A percentile compares a stretch with the other conserved stretches of the same genome.
Conservation (phyloP, 1,284 basidiomycete genomes). For the Rhodotorula sp. region DNA sequence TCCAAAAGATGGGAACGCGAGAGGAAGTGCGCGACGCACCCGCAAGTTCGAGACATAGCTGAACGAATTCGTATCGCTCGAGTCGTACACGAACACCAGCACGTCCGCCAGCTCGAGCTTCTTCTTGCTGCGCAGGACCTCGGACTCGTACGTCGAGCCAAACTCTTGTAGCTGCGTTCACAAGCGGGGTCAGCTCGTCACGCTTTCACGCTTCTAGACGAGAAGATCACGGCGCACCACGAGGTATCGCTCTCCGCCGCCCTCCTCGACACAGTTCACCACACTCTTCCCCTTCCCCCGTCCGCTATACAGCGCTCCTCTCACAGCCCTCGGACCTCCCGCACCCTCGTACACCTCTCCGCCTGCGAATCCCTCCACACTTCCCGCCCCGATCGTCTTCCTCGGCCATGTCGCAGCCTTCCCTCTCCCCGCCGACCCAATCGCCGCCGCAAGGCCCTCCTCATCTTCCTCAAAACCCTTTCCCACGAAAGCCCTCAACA, state of each 20-base stretch:
- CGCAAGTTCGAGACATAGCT: conserved; percentile 95
- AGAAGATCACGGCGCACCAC: conserved; percentile 62
- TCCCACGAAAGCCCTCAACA: conserved; percentile 80
- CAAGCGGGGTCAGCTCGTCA: not conserved
- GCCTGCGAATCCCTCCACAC: too few species aligned
- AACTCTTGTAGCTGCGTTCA: conserved; percentile 83
- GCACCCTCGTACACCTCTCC: not conserved
- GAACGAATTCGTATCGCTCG: conserved; percentile 97
- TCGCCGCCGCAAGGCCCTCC: not conserved
- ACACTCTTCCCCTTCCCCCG: conserved; percentile 84
- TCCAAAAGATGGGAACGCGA: not conserved
- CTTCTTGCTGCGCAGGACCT: conserved; percentile 81
- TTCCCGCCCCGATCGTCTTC: too few species aligned
- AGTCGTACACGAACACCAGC: conserved; percentile 93
- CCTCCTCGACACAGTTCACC: conserved; percentile 92
- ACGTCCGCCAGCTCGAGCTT: conserved; percentile 91
- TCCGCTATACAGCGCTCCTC: conserved; percentile 76
- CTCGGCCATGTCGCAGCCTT: not conserved
- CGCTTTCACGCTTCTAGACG: not conserved
- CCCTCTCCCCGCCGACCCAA: not conserved
- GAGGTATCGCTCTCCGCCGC: conserved; percentile 92
- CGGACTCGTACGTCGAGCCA: conserved; percentile 89
- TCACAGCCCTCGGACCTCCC: conserved; percentile 39
- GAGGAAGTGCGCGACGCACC: conserved; percentile 55
- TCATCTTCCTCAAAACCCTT: conserved; percentile 58